phyloP scores from a whole-genome alignment of 2,329 filamentous ascomycete genomes.

The Ophiostoma himal-ulmi region DNA sequence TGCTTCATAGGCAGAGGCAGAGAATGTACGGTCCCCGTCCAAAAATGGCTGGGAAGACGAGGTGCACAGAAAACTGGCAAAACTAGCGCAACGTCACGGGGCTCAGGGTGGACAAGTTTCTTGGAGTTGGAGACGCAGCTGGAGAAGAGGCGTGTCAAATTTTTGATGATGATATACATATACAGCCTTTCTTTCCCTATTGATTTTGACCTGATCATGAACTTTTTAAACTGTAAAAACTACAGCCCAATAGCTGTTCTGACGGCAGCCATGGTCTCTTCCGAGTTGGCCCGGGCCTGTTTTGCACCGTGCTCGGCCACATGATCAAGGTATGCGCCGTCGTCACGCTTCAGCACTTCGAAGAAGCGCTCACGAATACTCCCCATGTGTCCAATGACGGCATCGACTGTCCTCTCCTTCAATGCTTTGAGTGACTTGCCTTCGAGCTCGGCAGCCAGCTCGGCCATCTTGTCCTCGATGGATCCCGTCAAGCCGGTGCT shows the following conservation, averaged over 20 bases:
- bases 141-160: not conserved
- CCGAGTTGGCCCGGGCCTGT: constrained; percentile 58
- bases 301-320: constrained; percentile 54
- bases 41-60: not conserved
- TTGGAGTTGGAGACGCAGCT: not conserved
- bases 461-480: not conserved
- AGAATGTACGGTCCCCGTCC: not conserved
- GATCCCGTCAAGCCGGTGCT: constrained; percentile 20
- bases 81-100: not conserved
- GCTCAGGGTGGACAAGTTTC: not conserved
- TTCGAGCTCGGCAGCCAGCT: constrained; percentile 29
- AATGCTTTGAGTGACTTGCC: constrained; percentile 49
- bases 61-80: not conserved
- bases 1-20: constrained; percentile 36
- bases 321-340: constrained; percentile 40
- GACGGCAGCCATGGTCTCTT: constrained; percentile 51
- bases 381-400: constrained; percentile 48
- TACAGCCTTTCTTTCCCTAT: not conserved
- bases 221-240: not conserved
- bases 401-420: constrained; percentile 58
- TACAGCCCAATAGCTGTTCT: constrained; percentile 47
- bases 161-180: not conserved
- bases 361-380: constrained; percentile 53
- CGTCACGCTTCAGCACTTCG: constrained; percentile 39
- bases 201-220: not conserved